Conservation (phyloP, 2,329 filamentous ascomycete genomes). For the Aspergillus texensis region DNA sequence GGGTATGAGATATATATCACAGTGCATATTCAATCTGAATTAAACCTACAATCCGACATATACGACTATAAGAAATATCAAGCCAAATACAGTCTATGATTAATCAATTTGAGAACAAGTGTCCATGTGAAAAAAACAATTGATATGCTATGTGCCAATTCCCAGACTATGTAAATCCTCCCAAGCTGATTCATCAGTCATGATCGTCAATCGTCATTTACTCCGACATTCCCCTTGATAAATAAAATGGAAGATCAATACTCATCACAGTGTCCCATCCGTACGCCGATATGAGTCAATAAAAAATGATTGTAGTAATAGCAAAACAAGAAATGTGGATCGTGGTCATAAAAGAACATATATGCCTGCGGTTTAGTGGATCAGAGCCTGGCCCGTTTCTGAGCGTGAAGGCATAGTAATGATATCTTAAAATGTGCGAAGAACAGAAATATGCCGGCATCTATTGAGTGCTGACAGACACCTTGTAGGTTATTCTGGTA, state of each 20-base stretch:
- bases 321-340: background rate
- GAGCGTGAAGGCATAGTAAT: background rate
- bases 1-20: too few species aligned
- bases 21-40: background rate
- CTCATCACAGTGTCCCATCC: background rate
- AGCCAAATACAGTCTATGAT: background rate
- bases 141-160: constrained; percentile 2
- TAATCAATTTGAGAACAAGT: background rate
- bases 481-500: background rate
- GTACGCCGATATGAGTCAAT: background rate
- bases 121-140: background rate
- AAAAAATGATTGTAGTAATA: constrained; percentile 3
- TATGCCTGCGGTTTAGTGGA: background rate
- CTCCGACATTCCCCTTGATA: constrained; percentile 1
- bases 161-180: background rate
- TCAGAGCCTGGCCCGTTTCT: background rate
- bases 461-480: background rate
- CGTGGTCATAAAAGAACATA: background rate
- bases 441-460: background rate
- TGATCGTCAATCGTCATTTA: constrained; percentile 7
- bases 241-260: background rate
- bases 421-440: background rate
- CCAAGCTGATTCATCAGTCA: constrained; percentile 8
- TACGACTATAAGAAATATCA: background rate
- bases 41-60: background rate